Evolutionary conservation across 257 asterid genomes (phyloP), one percentile per base, ranked within the genome.

Genomic region (Penstemon eatonii): DNA sequence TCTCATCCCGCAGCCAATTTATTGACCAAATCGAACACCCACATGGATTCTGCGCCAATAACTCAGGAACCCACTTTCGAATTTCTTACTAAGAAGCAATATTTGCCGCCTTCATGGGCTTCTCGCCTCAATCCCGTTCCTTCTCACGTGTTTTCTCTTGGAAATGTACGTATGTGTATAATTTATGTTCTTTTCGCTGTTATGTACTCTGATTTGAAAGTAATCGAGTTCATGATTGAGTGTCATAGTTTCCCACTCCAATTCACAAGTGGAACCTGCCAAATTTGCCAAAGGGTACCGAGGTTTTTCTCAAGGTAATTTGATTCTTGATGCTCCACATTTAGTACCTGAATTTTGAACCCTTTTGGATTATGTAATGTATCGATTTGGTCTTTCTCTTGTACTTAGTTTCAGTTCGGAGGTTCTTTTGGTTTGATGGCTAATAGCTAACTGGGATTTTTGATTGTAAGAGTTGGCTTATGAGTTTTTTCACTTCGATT

Each of bases 221-320:
- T 7, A 59, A 66, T 33, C 71, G 49, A 12, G 63, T 44, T 62
- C 68, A 3, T 54, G 53, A 38, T 55, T 57, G 38, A 44, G 19
- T 66, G 44, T n/a, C 10, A 18, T 40, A 93, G 99, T 83, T 90
- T 71, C 99, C 99, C 0, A 94, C 96, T 70, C 99, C 99, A 65
- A 87, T 94, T 76, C 97, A 94, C 85, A 78, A 75, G 67, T 94
- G 99, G 99, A 85, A 82, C 74, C 91, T 94, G 56, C 99, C 97
- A 10, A 86, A 89, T 89, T 76, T 94, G 82, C 97, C 99, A 7
- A 85, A 80, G 71, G 66, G 82, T 67, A 89, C 96, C 25, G 89
- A 90, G 80, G 93, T 94, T 67, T 94, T 89, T 83, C 62, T 94
- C 78, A 94, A 94, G 99, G 99, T 93, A 79, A 51, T 43, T 40